Percentiles rank a stretch among this genome's conserved stretches.
Conservation (phyloP, 345 rosid species). For the Rhizophora mangle region DNA sequence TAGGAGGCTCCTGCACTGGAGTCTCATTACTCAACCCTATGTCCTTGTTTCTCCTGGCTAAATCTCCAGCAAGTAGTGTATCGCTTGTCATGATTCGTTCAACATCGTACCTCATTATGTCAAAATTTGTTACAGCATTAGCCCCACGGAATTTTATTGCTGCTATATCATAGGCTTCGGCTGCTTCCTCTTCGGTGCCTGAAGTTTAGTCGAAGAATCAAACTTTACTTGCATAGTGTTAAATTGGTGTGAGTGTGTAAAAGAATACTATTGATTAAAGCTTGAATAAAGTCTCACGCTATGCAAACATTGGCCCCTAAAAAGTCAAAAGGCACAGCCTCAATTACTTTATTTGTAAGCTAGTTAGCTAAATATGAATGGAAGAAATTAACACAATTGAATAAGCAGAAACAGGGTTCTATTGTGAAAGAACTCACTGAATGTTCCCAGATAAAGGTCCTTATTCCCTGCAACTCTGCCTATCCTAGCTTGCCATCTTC, state of each 20-base stretch:
- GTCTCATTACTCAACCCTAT: slow-evolving; percentile 19
- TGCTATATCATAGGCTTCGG: slow-evolving; percentile 91
- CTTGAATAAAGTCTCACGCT: neutral
- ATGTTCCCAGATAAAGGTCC: slow-evolving; percentile 96
- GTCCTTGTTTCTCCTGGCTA: slow-evolving; percentile 64
- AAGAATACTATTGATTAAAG: too few relatives aligned
- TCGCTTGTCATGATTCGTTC: slow-evolving; percentile 79
- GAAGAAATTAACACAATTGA: neutral
- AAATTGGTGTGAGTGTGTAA: too few relatives aligned
- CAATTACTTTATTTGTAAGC: neutral
- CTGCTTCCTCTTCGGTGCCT: slow-evolving; percentile 99
- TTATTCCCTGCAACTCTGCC: slow-evolving; percentile 99
- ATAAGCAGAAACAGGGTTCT: neutral
- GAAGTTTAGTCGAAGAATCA: slow-evolving; percentile 8
- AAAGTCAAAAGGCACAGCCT: slow-evolving; percentile 18
- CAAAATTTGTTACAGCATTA: slow-evolving; percentile 91
- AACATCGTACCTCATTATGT: slow-evolving; percentile 73
- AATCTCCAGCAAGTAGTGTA: slow-evolving; percentile 75
- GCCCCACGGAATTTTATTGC: slow-evolving; percentile 91
- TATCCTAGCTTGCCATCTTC: slow-evolving; percentile 99
- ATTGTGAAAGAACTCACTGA: slow-evolving; percentile 45
- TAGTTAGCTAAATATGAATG: neutral
- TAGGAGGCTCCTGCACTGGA: slow-evolving; percentile 14
- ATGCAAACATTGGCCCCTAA: neutral
- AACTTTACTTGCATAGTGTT: neutral